Evolutionary conservation across 495 filamentous ascomycete species (phyloP), one percentile per base, ranked within the genome.

Genomic region (Talaromyces wortmannii): DNA sequence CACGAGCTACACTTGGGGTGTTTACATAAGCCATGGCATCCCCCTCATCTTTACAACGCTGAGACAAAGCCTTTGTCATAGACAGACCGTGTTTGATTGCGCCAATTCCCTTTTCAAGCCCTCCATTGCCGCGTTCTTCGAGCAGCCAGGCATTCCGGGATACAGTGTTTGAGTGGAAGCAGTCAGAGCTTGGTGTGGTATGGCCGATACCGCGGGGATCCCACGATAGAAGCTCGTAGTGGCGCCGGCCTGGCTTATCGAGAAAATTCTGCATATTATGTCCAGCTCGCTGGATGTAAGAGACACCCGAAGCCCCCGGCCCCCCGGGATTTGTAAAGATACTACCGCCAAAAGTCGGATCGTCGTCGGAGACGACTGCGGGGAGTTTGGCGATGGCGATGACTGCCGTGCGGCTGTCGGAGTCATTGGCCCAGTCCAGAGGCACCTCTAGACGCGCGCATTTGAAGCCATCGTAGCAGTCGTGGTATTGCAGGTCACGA

Each of bases 141-240:
- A 40, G 36, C 13, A 40, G 36, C 36, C 36, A 40, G 13, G 36
- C 36, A 40, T 40, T 40, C 13, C 36, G 36, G 36, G 36, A 40
- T 13, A 40, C 13, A 8, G 13, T 10, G 13, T 40, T 40, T 40
- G 36, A 40, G 36, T 40, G 36, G 36, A 40, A 40, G 36, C 36
- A 40, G 36, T 40, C 36, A 40, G 36, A 40, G 36, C 36, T 40
- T 40, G 36, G 36, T 10, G 36, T 40, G 1, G 36, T 40, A 40
- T 40, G 36, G 36, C 36, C 36, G 13, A 83, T 71, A 0, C 81
- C 80, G 1, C 81, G 69, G 8, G 80, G 78, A 62, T 83, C 81
- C 51, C 82, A 83, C 0, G 74, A 70, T 40, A 84, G 67, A 29
- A 83, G 71, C 51, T 84, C 81, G 58, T 71, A 83, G 52, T 40